Base-by-base conservation (phyloP, 768 basidiomycete species). In the Ramaria rubella region DNA sequence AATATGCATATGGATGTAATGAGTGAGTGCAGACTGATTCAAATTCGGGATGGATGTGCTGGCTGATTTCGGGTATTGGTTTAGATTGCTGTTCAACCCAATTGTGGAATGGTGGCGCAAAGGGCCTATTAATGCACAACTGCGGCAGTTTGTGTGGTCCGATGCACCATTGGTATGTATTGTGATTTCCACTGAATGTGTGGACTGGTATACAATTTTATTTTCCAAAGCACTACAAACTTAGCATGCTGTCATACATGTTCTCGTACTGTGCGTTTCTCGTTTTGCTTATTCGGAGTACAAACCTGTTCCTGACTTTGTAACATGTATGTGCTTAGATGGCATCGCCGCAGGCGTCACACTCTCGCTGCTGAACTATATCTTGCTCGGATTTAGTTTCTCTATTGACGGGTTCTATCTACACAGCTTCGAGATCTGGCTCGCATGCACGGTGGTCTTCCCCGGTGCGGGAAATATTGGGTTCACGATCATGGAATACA, bases 41-140 rank as follows among this genome's bases (percentile, higher is more conserved):
- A 31, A 52, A 0, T 59, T 44, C 36, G 53, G 27, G n/a, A 26
- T 12, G 43, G 5, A 19, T n/a, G n/a, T n/a, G n/a, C n/a, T 29
- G 23, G 50, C 3, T 14, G 43, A 31, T n/a, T n/a, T 57, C 12
- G 1, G 15, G 52, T 60, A 58, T 19, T 42, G 61, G 27, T 64
- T 63, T 30, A 72, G 73, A 69, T 77, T 94, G 49, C 79, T 93
- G 59, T 94, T 94, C 79, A 83, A 93, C 64, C 94, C 93, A 0
- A 62, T 94, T 57, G 76, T 80, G 51, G 68, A 81, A 23, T 94
- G 91, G 91, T 86, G 82, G 79, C 74, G 73, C 52, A 70, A 79
- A 59, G 92, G 92, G 4, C 92, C 92, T 0, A 85, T 95, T 70
- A 94, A 81, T 50, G 84, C 85, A 64, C 87, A 90, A 65, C 77